These are phyloP conservation scores for Leishmania martiniquensis DNA, from an alignment of 208 protist genomes.

Conservation along the genomic window DNA sequence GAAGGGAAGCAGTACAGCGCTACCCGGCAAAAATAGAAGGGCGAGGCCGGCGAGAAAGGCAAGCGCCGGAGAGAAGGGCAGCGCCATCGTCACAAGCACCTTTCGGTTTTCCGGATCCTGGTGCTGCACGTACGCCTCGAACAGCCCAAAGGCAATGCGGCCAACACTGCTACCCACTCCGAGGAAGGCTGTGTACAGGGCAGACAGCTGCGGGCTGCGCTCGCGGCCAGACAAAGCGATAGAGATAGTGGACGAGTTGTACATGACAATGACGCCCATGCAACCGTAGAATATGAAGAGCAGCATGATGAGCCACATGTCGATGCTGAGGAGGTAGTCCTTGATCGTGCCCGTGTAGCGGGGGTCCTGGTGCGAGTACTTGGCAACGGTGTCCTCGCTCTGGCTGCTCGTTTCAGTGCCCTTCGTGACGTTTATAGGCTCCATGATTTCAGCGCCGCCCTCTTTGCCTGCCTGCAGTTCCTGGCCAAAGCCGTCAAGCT, in stretches of 20 bases:
- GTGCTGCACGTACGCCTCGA: conserved; percentile 60
- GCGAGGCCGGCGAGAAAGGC: conserved; percentile 40
- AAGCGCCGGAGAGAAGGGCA: conserved; percentile 36
- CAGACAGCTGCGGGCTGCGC: conserved; percentile 26
- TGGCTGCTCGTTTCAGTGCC: too few species aligned
- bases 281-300: conserved; percentile 44
- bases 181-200: conserved; percentile 60
- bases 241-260: conserved; percentile 61
- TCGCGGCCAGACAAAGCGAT: conserved; percentile 46
- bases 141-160: conserved; percentile 52
- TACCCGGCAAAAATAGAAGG: conserved; percentile 47
- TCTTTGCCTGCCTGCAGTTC: too few species aligned
- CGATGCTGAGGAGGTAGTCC: conserved; percentile 44
- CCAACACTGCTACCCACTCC: conserved; percentile 54
- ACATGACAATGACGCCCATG: conserved; percentile 47
- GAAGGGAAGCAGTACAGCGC: conserved; percentile 16
- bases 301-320: conserved; percentile 58
- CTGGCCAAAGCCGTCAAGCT: too few species aligned
- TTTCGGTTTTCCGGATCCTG: conserved; percentile 25
- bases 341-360: conserved; percentile 38
- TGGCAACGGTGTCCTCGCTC: neutral
- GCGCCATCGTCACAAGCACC: conserved; percentile 39
- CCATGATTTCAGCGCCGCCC: too few species aligned
- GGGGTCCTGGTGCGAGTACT: conserved; percentile 40
- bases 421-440: neutral